A percentile compares a stretch with the other conserved stretches of the same genome.
Conservation (phyloP, 768 basidiomycete genomes). For the Termitomyces sp. region DNA sequence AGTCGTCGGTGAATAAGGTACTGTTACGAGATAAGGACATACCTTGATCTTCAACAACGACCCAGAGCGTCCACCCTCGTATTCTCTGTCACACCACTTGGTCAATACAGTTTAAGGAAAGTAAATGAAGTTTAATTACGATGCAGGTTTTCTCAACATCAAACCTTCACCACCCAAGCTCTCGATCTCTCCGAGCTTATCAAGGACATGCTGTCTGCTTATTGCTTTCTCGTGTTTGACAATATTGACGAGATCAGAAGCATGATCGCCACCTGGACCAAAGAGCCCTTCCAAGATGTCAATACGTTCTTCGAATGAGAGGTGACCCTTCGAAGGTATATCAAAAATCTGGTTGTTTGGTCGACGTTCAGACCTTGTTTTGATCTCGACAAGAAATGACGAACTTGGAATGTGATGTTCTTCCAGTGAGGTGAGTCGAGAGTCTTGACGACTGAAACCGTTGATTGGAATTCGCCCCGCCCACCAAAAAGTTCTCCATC, state of each 20-base stretch:
- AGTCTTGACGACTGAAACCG: conserved; percentile 56
- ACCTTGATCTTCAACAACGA: conserved; percentile 54
- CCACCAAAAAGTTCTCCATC: conserved; percentile 59
- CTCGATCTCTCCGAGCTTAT: conserved; percentile 50
- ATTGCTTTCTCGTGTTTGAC: conserved; percentile 43
- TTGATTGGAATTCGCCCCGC: conserved; percentile 50
- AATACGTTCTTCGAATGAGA: conserved; percentile 48
- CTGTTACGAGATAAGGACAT: neutral
- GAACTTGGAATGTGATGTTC: conserved; percentile 48
- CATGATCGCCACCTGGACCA: conserved; percentile 39
- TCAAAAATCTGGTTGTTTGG: conserved; percentile 47
- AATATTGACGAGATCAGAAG: conserved; percentile 35
- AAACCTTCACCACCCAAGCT: conserved; percentile 51
- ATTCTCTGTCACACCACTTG: conserved; percentile 25
- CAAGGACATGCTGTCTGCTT: conserved; percentile 44
- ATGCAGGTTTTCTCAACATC: conserved; percentile 48
- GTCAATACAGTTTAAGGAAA: neutral
- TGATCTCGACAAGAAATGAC: conserved; percentile 2
- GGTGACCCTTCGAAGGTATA: conserved; percentile 40
- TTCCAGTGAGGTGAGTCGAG: conserved; percentile 53
- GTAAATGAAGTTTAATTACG: conserved; percentile 27
- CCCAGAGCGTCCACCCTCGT: conserved; percentile 43
- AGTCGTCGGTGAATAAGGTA: neutral
- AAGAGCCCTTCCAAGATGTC: conserved; percentile 38
- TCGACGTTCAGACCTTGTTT: neutral